Evolutionary conservation across 495 filamentous ascomycete genomes (phyloP), one percentile per base, ranked within the genome.

Genomic region (Daldinia bambusicola): DNA sequence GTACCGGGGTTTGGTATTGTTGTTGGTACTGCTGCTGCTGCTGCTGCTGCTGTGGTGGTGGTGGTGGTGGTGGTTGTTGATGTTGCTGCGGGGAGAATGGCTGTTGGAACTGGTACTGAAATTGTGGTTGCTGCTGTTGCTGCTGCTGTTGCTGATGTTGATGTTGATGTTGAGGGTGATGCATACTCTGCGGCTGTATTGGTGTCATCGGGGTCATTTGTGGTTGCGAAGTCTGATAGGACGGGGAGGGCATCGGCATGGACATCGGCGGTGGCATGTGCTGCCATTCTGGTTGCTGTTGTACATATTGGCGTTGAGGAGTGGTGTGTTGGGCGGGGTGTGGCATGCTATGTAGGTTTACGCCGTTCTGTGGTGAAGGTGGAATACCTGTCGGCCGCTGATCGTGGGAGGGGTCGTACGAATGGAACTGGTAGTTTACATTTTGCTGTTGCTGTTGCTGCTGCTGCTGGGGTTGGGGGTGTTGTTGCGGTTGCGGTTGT

Each of bases 401-500:
- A 41, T 74, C 73, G 48, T 72, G 66, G 70, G 73, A 76, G 40
- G 75, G 67, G 53, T 75, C 75, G 65, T 77, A 77, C 64, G 69
- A 66, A 13, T 72, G 75, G 52, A 76, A 76, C 38, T 74, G 75
- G 57, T 68, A 75, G 22, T 74, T 72, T 12, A 50, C 63, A 61
- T 74, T 69, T 20, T 76, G 73, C 5, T 53, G 53, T 4, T 69
- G 70, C 2, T 58, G 61, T 0, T 69, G 70, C 0, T 36, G 34
- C 9, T 36, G 34, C 34, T 36, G 34, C 0, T 68, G 70, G 0
- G 45, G 36, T 36, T 57, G 67, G 18, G 71, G 64, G 63, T 43
- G 55, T 63, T 53, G 53, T 4, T 69, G 70, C 2, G 41, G 61
- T 0, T 69, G 70, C 0, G 2, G 34, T 6, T 36, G 34, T 7